phyloP scores from a whole-genome alignment of 768 basidiomycete genomes.

The Gloeophyllum trabeum region DNA sequence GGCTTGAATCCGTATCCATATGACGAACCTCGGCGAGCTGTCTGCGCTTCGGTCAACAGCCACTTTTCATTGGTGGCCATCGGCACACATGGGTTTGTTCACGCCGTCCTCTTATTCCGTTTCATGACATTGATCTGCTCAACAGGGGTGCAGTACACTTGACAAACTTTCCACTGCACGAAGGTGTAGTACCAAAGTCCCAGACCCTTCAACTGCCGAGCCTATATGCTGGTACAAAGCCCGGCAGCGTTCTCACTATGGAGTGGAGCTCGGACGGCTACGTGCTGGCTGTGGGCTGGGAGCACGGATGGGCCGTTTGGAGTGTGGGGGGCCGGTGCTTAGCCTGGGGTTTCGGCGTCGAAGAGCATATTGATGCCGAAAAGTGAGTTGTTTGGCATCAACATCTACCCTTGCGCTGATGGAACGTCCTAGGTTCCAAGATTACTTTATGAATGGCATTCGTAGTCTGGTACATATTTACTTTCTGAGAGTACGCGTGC shows the following conservation, averaged over 20 bases:
- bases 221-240: conserved; percentile 37
- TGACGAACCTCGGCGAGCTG: conserved; percentile 55
- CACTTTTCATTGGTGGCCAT: conserved; percentile 78
- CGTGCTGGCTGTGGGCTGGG: conserved; percentile 88
- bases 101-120: not conserved
- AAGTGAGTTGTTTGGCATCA: conserved; percentile 19
- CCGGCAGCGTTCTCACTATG: conserved; percentile 54
- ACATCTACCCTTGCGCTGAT: conserved; percentile 14
- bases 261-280: conserved; percentile 97
- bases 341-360: conserved; percentile 64
- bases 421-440: conserved; percentile 55
- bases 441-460: conserved; percentile 79
- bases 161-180: conserved; percentile 56
- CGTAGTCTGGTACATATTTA: conserved; percentile 46
- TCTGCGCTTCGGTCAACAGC: conserved; percentile 56
- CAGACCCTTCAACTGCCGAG: conserved; percentile 55
- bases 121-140: conserved; percentile 2
- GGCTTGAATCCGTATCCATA: conserved; percentile 27
- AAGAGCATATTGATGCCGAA: conserved; percentile 44
- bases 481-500: not conserved
- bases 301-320: conserved; percentile 82
- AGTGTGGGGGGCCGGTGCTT: conserved; percentile 84
- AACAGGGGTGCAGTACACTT: conserved; percentile 56
- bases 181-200: conserved; percentile 43
- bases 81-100: conserved; percentile 53